Base-by-base conservation (phyloP, 345 rosid species). In the Tarenaya hassleriana region DNA sequence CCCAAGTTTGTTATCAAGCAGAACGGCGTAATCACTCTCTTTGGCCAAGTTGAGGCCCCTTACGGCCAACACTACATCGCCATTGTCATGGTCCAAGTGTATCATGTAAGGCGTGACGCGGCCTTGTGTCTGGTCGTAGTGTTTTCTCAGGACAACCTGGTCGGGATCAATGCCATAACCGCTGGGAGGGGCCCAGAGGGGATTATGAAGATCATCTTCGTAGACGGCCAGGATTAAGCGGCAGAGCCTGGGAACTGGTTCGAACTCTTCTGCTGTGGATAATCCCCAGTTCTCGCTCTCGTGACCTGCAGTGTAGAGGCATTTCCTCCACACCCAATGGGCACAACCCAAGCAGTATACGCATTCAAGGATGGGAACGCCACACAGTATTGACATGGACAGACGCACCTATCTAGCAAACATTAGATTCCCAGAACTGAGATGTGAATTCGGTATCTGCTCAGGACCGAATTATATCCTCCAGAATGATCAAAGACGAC, bases 261-360 rank as follows among this genome's bases (percentile, higher is more conserved):
- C 82, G 31, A 87, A 91, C 52, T 87, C 98, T 49, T 82, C 79
- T 0, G 73, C 69, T 0, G 86, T 70, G 56, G 98, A 92, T 40
- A 79, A 68, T 18, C 94, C 90, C 98, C 96, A 87, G 27, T 83
- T 77, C 71, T 82, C 79, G 33, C 96, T 84, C 55, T 91, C 98
- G 39, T 79, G 82, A 55, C 98, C 92, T 8, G 95, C 96, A 32
- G 80, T 73, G 75, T 91, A 87, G 17, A 91, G 62, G 69, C 92
- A 87, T 65, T 83, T 91, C 75, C 81, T 71, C 95, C 92, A 84
- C 33, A 69, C 64, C 96, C 96, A 91, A 35, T 92, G 95, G 27
- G 72, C 69, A 71, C 98, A 91, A 10, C 71, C 98, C 52, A 91
- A 66, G 61, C 96, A 87, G 68, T 91, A 91, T 33, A 84, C 95